These are phyloP conservation scores for Aspergillus sojae DNA, from an alignment of 2,329 filamentous ascomycete genomes.

Conservation along the genomic window DNA sequence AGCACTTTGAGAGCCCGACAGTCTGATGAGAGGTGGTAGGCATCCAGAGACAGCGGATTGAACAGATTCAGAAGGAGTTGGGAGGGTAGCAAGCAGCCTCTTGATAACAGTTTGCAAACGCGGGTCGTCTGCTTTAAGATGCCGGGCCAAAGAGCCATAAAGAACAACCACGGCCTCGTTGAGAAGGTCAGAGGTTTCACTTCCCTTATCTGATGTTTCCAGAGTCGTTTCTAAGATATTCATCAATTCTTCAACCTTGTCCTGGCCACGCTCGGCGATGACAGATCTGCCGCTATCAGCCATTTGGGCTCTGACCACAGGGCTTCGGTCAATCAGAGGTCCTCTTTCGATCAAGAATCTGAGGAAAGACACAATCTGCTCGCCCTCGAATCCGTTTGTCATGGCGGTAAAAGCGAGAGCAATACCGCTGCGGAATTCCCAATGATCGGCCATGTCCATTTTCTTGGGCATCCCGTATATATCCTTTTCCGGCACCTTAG, in stretches of 20 bases:
- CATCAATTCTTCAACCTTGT: constrained; percentile 87
- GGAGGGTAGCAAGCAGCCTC: constrained; percentile 80
- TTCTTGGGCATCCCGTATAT: constrained; percentile 94
- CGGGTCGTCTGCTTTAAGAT: constrained; percentile 80
- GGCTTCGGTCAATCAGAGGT: constrained; percentile 81
- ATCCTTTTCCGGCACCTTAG: constrained; percentile 80
- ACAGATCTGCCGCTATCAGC: constrained; percentile 82
- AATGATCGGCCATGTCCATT: constrained; percentile 82
- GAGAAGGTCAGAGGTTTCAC: constrained; percentile 80
- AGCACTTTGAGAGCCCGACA: constrained; percentile 74
- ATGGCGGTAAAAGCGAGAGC: constrained; percentile 85
- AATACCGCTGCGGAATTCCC: constrained; percentile 88
- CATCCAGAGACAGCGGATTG: constrained; percentile 96
- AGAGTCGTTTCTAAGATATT: constrained; percentile 84
- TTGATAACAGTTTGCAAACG: constrained; percentile 88
- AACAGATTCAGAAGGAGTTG: constrained; percentile 93
- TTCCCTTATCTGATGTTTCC: constrained; percentile 81
- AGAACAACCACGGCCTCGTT: constrained; percentile 98
- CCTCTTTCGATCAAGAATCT: constrained; percentile 83
- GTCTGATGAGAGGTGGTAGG: constrained; percentile 83
- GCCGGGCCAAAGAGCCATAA: constrained; percentile 89
- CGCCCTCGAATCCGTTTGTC: constrained; percentile 67
- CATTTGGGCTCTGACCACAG: constrained; percentile 82
- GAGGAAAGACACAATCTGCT: constrained; percentile 75
- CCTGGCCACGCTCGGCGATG: constrained; percentile 78